These are phyloP conservation scores for Mycena kentingensis DNA, from an alignment of 768 basidiomycete species.

Conservation along the genomic window DNA sequence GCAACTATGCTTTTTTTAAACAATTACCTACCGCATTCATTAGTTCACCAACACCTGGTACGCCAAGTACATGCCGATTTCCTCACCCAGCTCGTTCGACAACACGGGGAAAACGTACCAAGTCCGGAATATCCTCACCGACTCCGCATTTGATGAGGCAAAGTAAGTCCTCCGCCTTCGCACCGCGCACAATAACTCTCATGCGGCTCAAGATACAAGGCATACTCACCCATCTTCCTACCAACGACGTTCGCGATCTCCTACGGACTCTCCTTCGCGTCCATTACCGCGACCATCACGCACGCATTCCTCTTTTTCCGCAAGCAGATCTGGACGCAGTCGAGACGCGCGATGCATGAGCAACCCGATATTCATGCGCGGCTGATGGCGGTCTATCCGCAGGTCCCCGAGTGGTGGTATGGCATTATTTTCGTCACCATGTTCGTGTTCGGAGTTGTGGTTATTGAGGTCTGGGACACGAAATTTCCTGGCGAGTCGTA, in stretches of 20 bases:
- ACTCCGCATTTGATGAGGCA: conserved; percentile 23
- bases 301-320: conserved; percentile 77
- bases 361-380: conserved; percentile 86
- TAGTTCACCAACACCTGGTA: conserved; percentile 67
- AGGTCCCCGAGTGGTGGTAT: conserved; percentile 89
- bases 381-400: conserved; percentile 74
- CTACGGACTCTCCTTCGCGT: conserved; percentile 77
- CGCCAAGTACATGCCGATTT: conserved; percentile 62
- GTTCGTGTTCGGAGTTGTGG: not conserved
- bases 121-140: conserved; percentile 54
- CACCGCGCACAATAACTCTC: conserved; percentile 16
- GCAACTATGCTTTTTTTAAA: conserved; percentile 1
- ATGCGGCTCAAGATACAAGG: conserved; percentile 56
- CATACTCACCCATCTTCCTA: conserved; percentile 65
- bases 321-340: conserved; percentile 76
- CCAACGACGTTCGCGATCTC: conserved; percentile 75
- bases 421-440: conserved; percentile 51
- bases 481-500: conserved; percentile 1
- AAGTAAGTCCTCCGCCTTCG: not conserved
- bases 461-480: conserved; percentile 2
- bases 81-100: conserved; percentile 64
- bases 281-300: conserved; percentile 71
- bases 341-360: conserved; percentile 70
- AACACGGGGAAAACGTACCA: conserved; percentile 62
- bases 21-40: not conserved